Percentiles rank a stretch among this genome's conserved stretches.
phyloP scores from a whole-genome alignment of 1,284 basidiomycete species.

The Boletellus deceptivus region DNA sequence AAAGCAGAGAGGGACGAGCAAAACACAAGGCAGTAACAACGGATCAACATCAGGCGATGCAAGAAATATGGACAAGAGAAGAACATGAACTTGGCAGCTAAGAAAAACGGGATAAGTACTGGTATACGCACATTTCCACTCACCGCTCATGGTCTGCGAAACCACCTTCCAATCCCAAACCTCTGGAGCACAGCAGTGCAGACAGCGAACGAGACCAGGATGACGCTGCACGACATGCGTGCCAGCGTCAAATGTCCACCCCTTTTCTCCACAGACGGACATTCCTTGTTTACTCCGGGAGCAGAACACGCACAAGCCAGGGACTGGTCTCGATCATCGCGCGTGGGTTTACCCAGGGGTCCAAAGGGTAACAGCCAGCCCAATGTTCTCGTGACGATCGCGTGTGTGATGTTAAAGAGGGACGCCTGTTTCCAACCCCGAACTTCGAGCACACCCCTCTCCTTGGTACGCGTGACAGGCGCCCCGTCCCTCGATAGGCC shows the following conservation, averaged over 20 bases:
- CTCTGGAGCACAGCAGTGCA: constrained; percentile 28
- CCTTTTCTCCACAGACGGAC: constrained; percentile 8
- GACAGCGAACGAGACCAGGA: constrained; percentile 30
- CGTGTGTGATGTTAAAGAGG: constrained; percentile 14
- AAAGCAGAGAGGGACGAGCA: not conserved
- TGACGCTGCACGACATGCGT: constrained; percentile 23
- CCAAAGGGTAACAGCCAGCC: constrained; percentile 29
- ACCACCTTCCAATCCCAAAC: constrained; percentile 26
- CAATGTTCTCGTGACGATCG: constrained; percentile 16
- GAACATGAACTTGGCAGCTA: not conserved
- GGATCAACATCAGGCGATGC: not conserved
- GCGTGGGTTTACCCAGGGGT: not conserved
- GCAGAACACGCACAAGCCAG: not conserved
- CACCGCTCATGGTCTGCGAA: constrained; percentile 20
- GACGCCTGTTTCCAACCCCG: constrained; percentile 6
- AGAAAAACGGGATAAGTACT: not conserved
- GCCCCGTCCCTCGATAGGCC: not conserved
- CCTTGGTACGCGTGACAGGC: not conserved
- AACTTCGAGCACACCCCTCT: not conserved
- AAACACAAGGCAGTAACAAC: not conserved
- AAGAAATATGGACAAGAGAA: not conserved
- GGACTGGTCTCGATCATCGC: not conserved
- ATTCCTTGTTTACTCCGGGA: not conserved
- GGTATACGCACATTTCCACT: not conserved
- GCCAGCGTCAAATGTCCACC: constrained; percentile 1